A percentile compares a stretch with the other conserved stretches of the same genome.
These are phyloP conservation scores for Phanerodontia chrysosporium DNA, from an alignment of 768 basidiomycete genomes.

Conservation along the genomic window DNA sequence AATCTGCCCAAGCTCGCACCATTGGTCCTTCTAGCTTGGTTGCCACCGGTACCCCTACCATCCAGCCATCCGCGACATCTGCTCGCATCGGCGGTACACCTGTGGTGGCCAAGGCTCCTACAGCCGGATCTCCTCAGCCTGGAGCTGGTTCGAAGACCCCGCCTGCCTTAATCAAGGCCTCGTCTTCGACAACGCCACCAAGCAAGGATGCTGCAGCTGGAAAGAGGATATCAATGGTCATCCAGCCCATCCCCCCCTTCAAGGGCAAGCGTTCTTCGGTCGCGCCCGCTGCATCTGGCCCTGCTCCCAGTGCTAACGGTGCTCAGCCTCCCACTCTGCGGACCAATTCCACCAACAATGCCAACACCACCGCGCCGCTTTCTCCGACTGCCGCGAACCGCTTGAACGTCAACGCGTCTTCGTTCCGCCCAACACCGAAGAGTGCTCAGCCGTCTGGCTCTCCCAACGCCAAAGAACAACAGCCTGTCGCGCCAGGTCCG, in stretches of 20 bases:
- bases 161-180: constrained; percentile 16
- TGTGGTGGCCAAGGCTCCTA: constrained; percentile 15
- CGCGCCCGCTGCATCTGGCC: constrained; percentile 7
- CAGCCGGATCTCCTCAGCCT: constrained; percentile 12
- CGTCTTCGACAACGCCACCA: constrained; percentile 17
- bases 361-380: constrained; percentile 28
- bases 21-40: constrained; percentile 44
- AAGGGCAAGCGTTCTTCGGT: constrained; percentile 51
- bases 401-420: constrained; percentile 85
- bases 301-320: constrained; percentile 21
- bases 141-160: constrained; percentile 3
- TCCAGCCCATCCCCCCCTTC: constrained; percentile 90
- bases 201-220: constrained; percentile 8
- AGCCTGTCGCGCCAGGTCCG: constrained; percentile 36
- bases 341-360: constrained; percentile 13
- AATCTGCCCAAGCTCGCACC: constrained; percentile 59
- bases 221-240: constrained; percentile 61
- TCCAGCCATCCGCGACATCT: constrained; percentile 25
- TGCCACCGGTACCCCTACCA: constrained; percentile 40
- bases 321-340: constrained; percentile 22
- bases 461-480: constrained; percentile 52
- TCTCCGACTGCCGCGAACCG: constrained; percentile 59
- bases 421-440: constrained; percentile 85
- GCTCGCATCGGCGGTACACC: constrained; percentile 37
- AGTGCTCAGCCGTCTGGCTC: constrained; percentile 33